phyloP scores from a whole-genome alignment of 2,329 filamentous ascomycete genomes.

The Pseudopithomyces chartarum region DNA sequence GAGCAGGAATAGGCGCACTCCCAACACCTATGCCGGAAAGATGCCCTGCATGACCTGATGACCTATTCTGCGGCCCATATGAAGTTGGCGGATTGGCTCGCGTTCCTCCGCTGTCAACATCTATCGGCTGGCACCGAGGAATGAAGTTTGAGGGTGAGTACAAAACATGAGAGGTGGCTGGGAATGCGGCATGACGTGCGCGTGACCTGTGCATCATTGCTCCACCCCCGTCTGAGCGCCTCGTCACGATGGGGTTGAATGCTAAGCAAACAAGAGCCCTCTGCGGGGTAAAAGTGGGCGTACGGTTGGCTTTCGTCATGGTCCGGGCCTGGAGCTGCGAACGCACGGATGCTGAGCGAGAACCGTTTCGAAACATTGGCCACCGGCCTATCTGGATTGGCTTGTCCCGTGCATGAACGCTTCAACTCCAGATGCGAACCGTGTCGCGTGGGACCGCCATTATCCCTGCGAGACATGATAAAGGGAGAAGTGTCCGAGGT shows the following conservation, averaged over 20 bases:
- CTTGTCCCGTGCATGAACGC: conserved; percentile 22
- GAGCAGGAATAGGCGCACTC: conserved; percentile 16
- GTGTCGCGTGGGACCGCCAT: conserved; percentile 17
- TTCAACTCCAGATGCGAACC: conserved; percentile 20
- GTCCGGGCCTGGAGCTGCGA: conserved; percentile 1
- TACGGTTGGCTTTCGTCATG: conserved; percentile 20
- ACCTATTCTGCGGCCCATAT: conserved; percentile 26
- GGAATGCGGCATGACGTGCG: conserved; percentile 12
- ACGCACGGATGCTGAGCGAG: conserved; percentile 11
- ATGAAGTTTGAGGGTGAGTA: conserved; percentile 9
- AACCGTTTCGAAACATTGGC: conserved; percentile 23
- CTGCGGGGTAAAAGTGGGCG: conserved; percentile 20
- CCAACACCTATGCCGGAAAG: background rate
- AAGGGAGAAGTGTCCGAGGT: conserved; percentile 12
- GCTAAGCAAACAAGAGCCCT: background rate
- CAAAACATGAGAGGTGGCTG: conserved; percentile 10
- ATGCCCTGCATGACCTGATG: conserved; percentile 20
- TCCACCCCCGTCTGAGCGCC: conserved; percentile 7
- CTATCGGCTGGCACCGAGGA: conserved; percentile 21
- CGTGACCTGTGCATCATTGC: conserved; percentile 4
- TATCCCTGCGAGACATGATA: conserved; percentile 12
- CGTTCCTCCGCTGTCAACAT: conserved; percentile 11
- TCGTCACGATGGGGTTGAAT: background rate
- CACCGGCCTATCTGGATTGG: conserved; percentile 18
- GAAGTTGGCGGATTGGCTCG: conserved; percentile 19